Evolutionary conservation across 208 protist genomes (phyloP).

Genomic region (Wallacemonas sp.): DNA sequence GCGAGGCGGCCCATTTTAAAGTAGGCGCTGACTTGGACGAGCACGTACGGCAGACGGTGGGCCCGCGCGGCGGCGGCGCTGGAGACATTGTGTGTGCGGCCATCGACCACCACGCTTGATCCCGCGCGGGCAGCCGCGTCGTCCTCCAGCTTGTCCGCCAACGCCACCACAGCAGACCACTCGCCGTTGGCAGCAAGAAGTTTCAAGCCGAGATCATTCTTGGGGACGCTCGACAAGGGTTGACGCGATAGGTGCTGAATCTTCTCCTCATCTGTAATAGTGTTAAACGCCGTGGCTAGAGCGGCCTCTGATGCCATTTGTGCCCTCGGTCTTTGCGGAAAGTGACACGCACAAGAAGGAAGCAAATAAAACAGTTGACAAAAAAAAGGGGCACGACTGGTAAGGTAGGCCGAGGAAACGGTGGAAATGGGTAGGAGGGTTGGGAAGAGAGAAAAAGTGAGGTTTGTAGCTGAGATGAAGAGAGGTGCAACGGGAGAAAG

Average conservation of each 20-base stretch:
- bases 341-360: conserved; percentile 2
- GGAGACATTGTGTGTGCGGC: neutral
- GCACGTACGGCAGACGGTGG: conserved; percentile 52
- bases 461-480: no score
- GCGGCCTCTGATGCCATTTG: conserved; percentile 15
- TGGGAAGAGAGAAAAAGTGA: no score
- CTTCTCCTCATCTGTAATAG: conserved; percentile 15
- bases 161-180: conserved; percentile 61
- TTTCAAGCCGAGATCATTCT: conserved; percentile 58
- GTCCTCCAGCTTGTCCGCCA: conserved; percentile 64
- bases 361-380: conserved; percentile 11
- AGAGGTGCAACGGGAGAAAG: no score
- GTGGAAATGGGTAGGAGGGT: no score
- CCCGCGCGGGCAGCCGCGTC: conserved; percentile 27
- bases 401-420: no score
- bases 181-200: conserved; percentile 61
- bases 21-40: conserved; percentile 79
- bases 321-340: neutral
- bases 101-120: conserved; percentile 3
- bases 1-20: conserved; percentile 65
- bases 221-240: conserved; percentile 38
- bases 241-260: conserved; percentile 17
- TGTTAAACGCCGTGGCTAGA: conserved; percentile 1
- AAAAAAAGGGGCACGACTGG: no score
- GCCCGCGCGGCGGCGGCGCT: conserved; percentile 14